Conservation (phyloP, 1,284 basidiomycete genomes). For the Tremellales sp. region DNA sequence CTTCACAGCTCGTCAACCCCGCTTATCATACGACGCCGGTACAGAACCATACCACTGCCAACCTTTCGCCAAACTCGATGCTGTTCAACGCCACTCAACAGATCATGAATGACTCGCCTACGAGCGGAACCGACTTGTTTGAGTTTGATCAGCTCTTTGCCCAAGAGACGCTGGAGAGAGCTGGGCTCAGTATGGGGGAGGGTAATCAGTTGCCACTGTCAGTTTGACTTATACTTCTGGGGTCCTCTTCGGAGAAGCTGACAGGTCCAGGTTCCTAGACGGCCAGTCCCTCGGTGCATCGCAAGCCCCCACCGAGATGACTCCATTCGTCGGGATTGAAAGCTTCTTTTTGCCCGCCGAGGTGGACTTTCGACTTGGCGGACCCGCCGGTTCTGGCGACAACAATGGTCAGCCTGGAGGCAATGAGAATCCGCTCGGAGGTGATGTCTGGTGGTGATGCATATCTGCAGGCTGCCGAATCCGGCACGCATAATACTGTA, state of each 20-base stretch:
- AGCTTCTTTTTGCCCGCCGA: constrained; percentile 47
- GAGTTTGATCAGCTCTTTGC: constrained; percentile 48
- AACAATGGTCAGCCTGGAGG: neutral
- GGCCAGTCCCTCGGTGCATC: constrained; percentile 42
- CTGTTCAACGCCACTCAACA: constrained; percentile 26
- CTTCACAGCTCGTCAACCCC: constrained; percentile 14
- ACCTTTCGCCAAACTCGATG: constrained; percentile 16
- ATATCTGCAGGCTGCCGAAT: too few species aligned
- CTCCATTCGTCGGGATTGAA: constrained; percentile 45
- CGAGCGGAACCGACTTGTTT: constrained; percentile 37
- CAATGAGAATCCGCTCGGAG: constrained; percentile 6
- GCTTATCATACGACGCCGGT: constrained; percentile 15
- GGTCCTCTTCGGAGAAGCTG: too few species aligned
- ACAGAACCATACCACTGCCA: constrained; percentile 6
- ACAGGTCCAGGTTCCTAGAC: constrained; percentile 41
- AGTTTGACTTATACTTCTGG: constrained; percentile 7
- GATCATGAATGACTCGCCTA: constrained; percentile 44
- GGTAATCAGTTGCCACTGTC: constrained; percentile 44
- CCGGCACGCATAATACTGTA: too few species aligned
- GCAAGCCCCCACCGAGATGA: constrained; percentile 31
- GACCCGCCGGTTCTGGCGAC: constrained; percentile 4
- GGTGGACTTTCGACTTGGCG: constrained; percentile 33
- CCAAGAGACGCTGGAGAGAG: constrained; percentile 44
- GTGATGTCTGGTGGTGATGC: constrained; percentile 23
- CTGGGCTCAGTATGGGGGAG: constrained; percentile 40